A percentile compares a stretch with the other conserved stretches of the same genome.
These are phyloP conservation scores for Neofusicoccum parvum DNA, from an alignment of 2,329 filamentous ascomycete species.

Conservation along the genomic window DNA sequence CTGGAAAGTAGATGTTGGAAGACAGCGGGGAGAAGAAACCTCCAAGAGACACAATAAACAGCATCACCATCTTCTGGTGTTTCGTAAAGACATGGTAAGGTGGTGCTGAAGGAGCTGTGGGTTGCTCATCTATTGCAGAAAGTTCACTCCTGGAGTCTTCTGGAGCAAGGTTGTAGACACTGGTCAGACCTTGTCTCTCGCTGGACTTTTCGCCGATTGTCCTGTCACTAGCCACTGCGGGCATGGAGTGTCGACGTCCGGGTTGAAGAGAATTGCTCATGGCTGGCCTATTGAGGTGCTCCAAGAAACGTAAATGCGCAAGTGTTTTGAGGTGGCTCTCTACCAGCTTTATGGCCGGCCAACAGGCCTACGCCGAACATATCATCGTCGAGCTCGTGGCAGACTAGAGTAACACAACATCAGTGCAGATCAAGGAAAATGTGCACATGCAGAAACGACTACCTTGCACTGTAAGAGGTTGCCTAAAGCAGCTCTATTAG, in stretches of 20 bases:
- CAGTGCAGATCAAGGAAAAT: background rate
- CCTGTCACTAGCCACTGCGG: too few relatives aligned
- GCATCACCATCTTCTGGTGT: slow-evolving; percentile 34
- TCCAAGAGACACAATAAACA: slow-evolving; percentile 53
- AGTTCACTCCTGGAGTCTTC: background rate
- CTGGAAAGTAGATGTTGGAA: slow-evolving; percentile 35
- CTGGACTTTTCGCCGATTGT: background rate
- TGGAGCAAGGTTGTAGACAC: background rate
- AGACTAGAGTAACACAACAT: background rate
- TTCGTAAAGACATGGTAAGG: slow-evolving; percentile 25
- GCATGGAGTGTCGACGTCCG: background rate
- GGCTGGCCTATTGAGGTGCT: too few relatives aligned
- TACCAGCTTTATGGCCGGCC: background rate
- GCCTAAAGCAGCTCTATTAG: background rate
- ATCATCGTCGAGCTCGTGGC: background rate
- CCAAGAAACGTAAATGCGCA: background rate
- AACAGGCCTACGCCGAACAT: background rate
- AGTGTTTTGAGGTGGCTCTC: background rate
- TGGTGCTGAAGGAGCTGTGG: background rate
- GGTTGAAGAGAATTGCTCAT: background rate
- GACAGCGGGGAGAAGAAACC: slow-evolving; percentile 55
- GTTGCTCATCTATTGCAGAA: background rate
- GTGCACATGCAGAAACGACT: background rate
- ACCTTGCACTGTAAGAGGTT: background rate
- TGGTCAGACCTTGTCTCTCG: background rate